A percentile compares a stretch with the other conserved stretches of the same genome.
Evolutionary conservation across 2,329 filamentous ascomycete species (phyloP).

Genomic region (Penicillium sclerotigenum): DNA sequence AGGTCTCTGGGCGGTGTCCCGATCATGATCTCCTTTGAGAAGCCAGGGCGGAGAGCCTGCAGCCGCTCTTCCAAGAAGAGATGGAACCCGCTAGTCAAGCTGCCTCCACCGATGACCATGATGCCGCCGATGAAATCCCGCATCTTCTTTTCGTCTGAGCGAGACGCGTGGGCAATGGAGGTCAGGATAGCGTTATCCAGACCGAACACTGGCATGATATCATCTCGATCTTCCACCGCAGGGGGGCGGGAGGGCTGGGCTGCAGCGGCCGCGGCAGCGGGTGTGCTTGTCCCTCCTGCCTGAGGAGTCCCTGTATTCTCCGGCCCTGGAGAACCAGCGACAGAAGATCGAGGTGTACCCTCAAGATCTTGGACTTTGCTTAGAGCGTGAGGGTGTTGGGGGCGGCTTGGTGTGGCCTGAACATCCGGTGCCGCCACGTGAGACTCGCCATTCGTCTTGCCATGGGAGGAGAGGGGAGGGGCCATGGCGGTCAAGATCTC

Average conservation of each 20-base stretch:
- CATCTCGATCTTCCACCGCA: constrained; percentile 64
- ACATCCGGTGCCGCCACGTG: constrained; percentile 27
- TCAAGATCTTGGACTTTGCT: constrained; percentile 66
- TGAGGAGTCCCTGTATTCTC: constrained; percentile 70
- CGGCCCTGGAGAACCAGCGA: constrained; percentile 81
- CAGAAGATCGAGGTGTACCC: constrained; percentile 77
- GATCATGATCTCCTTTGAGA: constrained; percentile 65
- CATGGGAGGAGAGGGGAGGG: constrained; percentile 33
- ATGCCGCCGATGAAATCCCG: constrained; percentile 85
- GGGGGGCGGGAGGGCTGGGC: constrained; percentile 40
- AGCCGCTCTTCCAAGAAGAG: constrained; percentile 80
- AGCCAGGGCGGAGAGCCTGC: constrained; percentile 60
- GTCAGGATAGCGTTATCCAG: constrained; percentile 88
- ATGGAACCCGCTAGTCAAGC: constrained; percentile 75
- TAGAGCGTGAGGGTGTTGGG: constrained; percentile 67
- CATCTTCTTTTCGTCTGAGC: constrained; percentile 86
- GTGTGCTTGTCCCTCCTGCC: constrained; percentile 44
- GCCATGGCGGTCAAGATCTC: constrained; percentile 56
- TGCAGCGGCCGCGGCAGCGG: constrained; percentile 34
- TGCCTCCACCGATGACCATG: constrained; percentile 84
- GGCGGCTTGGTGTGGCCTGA: constrained; percentile 47
- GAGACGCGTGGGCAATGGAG: constrained; percentile 81
- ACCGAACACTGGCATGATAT: constrained; percentile 75
- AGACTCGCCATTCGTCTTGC: constrained; percentile 39
- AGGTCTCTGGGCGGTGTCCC: constrained; percentile 79